Conservation (phyloP, 371 early-diverging fungal genomes). For the Dichotomocladium elegans region DNA sequence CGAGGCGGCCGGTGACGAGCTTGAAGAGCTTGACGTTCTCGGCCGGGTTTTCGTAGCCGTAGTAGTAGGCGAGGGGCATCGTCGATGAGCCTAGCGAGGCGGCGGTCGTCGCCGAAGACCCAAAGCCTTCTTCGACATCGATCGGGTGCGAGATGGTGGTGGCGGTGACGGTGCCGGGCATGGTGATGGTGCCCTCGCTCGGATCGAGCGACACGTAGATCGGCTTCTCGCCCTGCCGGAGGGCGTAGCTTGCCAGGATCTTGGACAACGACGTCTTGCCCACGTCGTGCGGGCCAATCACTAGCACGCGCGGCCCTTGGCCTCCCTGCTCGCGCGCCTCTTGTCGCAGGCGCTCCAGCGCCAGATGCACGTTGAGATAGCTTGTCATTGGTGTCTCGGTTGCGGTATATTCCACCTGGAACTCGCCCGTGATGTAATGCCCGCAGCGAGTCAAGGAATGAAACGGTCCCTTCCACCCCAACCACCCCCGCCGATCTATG, state of each 20-base stretch:
- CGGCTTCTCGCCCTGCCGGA: constrained; percentile 71
- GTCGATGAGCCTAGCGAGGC: constrained; percentile 64
- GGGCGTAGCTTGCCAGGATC: constrained; percentile 80
- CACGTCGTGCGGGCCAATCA: constrained; percentile 88
- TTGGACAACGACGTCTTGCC: constrained; percentile 89
- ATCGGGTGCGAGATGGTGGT: constrained; percentile 70
- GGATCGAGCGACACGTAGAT: constrained; percentile 86
- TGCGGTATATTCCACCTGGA: constrained; percentile 81
- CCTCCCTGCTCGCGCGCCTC: constrained; percentile 44
- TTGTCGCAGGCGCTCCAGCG: constrained; percentile 76
- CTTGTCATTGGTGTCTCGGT: constrained; percentile 92
- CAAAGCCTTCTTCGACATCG: constrained; percentile 86
- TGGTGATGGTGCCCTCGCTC: constrained; percentile 76
- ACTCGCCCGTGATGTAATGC: constrained; percentile 57
- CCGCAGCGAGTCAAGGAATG: constrained; percentile 16
- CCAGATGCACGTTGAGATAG: constrained; percentile 85
- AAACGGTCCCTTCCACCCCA: too few species aligned
- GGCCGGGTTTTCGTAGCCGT: constrained; percentile 75
- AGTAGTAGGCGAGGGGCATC: constrained; percentile 86
- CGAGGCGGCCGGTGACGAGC: constrained; percentile 56
- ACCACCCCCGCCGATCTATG: too few species aligned
- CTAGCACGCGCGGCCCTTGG: constrained; percentile 76
- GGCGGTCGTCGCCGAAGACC: constrained; percentile 68
- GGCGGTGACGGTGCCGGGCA: constrained; percentile 87
- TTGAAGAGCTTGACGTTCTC: constrained; percentile 81